These are phyloP conservation scores for Aspergillus mulundensis DNA, from an alignment of 495 filamentous ascomycete genomes.

Conservation along the genomic window DNA sequence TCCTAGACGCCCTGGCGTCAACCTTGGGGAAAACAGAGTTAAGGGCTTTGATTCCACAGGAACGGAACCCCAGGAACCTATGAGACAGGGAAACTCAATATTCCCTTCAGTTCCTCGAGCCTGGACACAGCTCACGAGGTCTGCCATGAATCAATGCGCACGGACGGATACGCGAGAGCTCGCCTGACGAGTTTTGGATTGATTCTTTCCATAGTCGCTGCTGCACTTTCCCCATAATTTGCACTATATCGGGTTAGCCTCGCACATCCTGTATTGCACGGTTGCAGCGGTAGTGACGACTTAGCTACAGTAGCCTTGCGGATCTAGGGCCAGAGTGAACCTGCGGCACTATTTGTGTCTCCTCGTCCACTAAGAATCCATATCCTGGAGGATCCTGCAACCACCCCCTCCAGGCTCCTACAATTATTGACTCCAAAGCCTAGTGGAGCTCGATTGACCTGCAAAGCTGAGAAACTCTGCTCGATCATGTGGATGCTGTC, in stretches of 20 bases:
- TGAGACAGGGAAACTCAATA: constrained; percentile 18
- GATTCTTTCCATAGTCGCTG: constrained; percentile 11
- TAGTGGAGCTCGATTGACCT: constrained; percentile 22
- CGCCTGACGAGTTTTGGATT: constrained; percentile 17
- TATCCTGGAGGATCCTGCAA: constrained; percentile 17
- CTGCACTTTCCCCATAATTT: constrained; percentile 13
- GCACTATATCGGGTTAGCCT: constrained; percentile 16
- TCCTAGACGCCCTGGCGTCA: constrained; percentile 10
- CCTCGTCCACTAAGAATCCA: constrained; percentile 21
- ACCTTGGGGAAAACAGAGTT: constrained; percentile 15
- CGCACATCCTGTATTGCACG: constrained; percentile 14
- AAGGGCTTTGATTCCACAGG: constrained; percentile 21
- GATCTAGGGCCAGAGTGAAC: constrained; percentile 20
- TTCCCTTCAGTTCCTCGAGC: not conserved
- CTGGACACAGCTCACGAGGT: constrained; percentile 25
- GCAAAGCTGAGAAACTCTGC: constrained; percentile 22
- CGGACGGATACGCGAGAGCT: constrained; percentile 26
- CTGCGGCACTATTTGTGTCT: constrained; percentile 16
- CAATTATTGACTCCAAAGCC: constrained; percentile 14
- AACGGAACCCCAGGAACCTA: constrained; percentile 28
- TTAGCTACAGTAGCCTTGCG: constrained; percentile 17
- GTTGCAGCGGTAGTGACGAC: constrained; percentile 17
- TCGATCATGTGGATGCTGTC: constrained; percentile 32
- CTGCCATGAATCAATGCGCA: constrained; percentile 20
- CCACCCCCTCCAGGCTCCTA: constrained; percentile 3